Evolutionary conservation across 441 rosid genomes (phyloP).

Genomic region (Mallotus repandus): DNA sequence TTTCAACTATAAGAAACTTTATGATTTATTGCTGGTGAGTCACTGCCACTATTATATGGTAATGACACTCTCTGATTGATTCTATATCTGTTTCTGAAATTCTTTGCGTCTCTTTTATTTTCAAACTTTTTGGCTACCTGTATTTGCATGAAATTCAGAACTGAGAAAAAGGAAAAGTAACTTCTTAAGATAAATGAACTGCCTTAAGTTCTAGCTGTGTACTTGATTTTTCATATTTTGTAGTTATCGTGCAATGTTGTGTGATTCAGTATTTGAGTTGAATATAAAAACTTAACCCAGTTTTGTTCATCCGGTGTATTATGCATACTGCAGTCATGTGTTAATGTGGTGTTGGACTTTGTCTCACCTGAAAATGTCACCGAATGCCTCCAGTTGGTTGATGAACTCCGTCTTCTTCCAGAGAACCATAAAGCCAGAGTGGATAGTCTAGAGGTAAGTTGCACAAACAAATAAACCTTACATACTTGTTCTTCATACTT

Average conservation of each 20-base stretch:
- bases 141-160: neutral
- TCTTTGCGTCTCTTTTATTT: too few species aligned
- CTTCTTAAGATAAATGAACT: neutral
- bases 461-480: neutral
- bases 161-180: neutral
- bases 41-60: neutral
- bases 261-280: neutral
- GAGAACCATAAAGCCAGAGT: constrained; percentile 61
- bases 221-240: neutral
- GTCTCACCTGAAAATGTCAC: constrained; percentile 82
- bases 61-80: neutral
- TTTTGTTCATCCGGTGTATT: constrained; percentile 14
- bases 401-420: constrained; percentile 77
- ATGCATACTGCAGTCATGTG: constrained; percentile 70
- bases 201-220: neutral
- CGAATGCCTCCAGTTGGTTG: constrained; percentile 59
- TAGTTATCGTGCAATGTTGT: neutral
- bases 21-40: neutral
- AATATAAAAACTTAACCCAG: neutral
- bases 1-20: neutral
- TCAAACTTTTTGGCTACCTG: neutral
- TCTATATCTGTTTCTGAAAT: neutral
- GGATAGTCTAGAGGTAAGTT: constrained; percentile 67
- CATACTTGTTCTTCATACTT: constrained; percentile 7
- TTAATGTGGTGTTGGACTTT: constrained; percentile 82